Base-by-base conservation (phyloP, 2,329 filamentous ascomycete genomes). In the Mycocentrospora acerina region DNA sequence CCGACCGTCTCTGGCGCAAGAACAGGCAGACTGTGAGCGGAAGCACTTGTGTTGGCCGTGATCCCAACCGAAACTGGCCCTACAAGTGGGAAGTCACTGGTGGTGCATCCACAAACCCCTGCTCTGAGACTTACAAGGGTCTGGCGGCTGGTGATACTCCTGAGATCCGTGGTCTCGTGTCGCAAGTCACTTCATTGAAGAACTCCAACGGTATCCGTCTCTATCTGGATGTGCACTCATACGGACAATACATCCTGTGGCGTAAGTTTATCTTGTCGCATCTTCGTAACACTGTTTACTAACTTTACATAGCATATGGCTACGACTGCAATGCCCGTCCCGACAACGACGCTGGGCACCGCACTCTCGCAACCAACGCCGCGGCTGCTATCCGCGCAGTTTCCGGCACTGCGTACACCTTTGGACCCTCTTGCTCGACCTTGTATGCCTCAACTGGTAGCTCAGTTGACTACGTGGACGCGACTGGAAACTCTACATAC, bases 201-300 rank as follows among this genome's bases (percentile, higher is more conserved):
- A 58, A 58, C 4, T 55, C 58, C 1, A 68, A 73, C 30, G 77
- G 78, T 2, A 70, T 85, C 32, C 74, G 78, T 45, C 70, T 83
- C 2, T 86, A 77, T 57, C 76, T 85, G 25, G 82, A 86, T 63
- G 78, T 77, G 56, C 82, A 85, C 29, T 42, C 32, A 5, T 44
- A 40, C 15, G 42, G 42, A 37, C 42, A 44, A 33, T 55, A 57
- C 37, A 56, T 60, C 10, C 51, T 60, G 7, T 57, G 53, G 53
- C 53, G 49, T 58, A 48, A 47, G 54, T 39, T n/a, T 4, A 9
- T 10, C 5, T 11, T 15, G n/a, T n/a, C n/a, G n/a, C n/a, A n/a
- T 14, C 2, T n/a, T 31, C 19, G n/a, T 13, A 8, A 5, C n/a
- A n/a, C 4, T 24, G 16, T 22, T 39, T 38, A 45, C 43, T 73